Base-by-base conservation (phyloP, 2,329 filamentous ascomycete species). In the Beauveria caledonica region DNA sequence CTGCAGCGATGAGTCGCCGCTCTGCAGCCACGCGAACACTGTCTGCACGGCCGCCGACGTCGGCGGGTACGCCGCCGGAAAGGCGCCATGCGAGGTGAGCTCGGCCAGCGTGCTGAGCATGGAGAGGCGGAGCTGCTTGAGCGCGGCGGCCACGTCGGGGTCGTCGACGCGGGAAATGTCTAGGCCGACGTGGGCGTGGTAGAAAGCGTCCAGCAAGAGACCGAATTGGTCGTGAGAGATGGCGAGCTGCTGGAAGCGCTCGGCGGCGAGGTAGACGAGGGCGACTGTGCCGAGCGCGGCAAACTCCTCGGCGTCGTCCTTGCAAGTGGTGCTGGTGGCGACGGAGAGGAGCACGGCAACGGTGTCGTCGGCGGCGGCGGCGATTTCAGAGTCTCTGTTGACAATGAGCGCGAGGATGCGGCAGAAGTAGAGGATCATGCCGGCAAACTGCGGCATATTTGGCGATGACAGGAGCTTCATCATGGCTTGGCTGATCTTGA, bases 361-460 rank as follows among this genome's bases (percentile, higher is more conserved):
- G 0, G 81, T 83, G 13, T 71, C 66, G 0, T 77, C 74, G 62
- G 78, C 72, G 33, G 80, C 78, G 3, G 73, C 60, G 11, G 69
- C 67, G 0, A 71, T 67, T 62, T 85, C 81, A n/a, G 73, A 70
- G 42, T 83, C 79, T 68, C 85, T 81, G 1, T 71, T 72, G 19
- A 78, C 74, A 5, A 86, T 73, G 17, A 87, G 72, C 21, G 76
- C 77, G 3, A 87, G 70, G 21, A 85, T 76, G 68, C 82, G 85
- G 75, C 79, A 82, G 60, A 83, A 76, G 63, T 85, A 78, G 48
- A 73, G 74, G 36, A 86, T 69, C 33, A 80, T 76, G 3, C 74
- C 69, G 48, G 72, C 70, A 54, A 72, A 77, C 27, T 76, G 67
- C 19, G 70, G 68, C 21, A 81, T 68, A 6, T 73, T 73, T 0